A percentile compares a stretch with the other conserved stretches of the same genome.
phyloP scores from a whole-genome alignment of 495 filamentous ascomycete genomes.

The Aspergillus leporis region DNA sequence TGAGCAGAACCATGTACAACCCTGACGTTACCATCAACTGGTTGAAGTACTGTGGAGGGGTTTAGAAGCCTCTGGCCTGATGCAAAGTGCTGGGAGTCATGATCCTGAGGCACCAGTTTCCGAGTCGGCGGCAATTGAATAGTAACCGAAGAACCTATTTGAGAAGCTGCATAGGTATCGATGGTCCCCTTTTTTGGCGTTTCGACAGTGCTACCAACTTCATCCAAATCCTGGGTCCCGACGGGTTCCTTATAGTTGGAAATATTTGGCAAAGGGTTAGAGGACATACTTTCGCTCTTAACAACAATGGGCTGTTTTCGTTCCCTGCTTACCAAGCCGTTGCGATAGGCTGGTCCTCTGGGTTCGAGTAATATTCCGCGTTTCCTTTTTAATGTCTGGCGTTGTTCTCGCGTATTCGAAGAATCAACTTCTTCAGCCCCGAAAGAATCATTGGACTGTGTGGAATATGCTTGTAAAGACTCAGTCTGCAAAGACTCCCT shows the following conservation, averaged over 20 bases:
- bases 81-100: neutral
- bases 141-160: neutral
- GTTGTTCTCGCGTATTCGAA: constrained; percentile 36
- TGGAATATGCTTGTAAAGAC: constrained; percentile 12
- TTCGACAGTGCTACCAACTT: constrained; percentile 57
- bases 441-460: constrained; percentile 19
- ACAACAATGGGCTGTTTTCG: constrained; percentile 24
- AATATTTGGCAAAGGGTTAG: constrained; percentile 38
- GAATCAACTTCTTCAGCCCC: constrained; percentile 24
- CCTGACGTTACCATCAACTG: constrained; percentile 26
- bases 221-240: constrained; percentile 73
- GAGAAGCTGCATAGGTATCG: neutral
- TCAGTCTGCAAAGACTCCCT: neutral
- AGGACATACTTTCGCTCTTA: constrained; percentile 36
- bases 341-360: neutral
- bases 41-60: constrained; percentile 21
- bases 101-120: neutral
- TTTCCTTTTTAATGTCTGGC: constrained; percentile 25
- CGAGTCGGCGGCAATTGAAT: constrained; percentile 1
- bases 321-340: constrained; percentile 9
- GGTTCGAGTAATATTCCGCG: constrained; percentile 17
- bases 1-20: neutral
- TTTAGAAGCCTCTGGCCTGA: neutral
- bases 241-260: constrained; percentile 12
- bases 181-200: constrained; percentile 61